Percentiles rank a stretch among this genome's conserved stretches.
These are phyloP conservation scores for Aphanomyces euteiches DNA, from an alignment of 352 stramenopile species.

Conservation along the genomic window DNA sequence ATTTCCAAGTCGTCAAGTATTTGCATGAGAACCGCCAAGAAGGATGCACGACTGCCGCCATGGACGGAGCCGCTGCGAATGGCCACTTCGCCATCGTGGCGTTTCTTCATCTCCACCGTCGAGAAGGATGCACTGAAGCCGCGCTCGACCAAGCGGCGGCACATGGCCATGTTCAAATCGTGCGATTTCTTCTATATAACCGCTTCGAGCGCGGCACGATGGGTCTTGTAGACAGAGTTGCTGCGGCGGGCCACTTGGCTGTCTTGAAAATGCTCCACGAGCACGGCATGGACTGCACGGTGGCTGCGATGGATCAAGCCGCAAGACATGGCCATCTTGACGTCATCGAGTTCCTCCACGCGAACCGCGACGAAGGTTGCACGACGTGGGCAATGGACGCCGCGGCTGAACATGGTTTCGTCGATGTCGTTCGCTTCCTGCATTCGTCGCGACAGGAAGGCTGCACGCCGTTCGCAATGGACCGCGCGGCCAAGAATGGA, in stretches of 20 bases:
- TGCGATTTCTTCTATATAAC: conserved; percentile 7
- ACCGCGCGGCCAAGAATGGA: conserved; percentile 49
- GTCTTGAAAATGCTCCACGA: conserved; percentile 29
- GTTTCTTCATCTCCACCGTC: conserved; percentile 13
- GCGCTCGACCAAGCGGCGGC: conserved; percentile 14
- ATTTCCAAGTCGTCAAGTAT: conserved; percentile 13
- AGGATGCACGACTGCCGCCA: conserved; percentile 19
- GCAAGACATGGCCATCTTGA: conserved; percentile 33
- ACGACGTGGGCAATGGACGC: conserved; percentile 34
- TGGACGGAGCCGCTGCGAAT: conserved; percentile 15
- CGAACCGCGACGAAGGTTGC: conserved; percentile 30
- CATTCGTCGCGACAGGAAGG: conserved; percentile 35
- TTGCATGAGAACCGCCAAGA: conserved; percentile 32
- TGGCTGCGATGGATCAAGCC: conserved; percentile 31
- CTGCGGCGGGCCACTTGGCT: conserved; percentile 27
- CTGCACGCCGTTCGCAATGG: conserved; percentile 48
- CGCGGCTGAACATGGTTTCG: conserved; percentile 33
- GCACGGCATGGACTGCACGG: background rate
- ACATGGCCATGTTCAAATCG: background rate
- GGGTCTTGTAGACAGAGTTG: conserved; percentile 15
- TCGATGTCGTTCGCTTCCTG: conserved; percentile 32
- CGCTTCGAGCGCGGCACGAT: conserved; percentile 7
- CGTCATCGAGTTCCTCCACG: conserved; percentile 34
- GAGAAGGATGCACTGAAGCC: background rate
- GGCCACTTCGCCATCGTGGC: conserved; percentile 27